Conservation (phyloP, 345 rosid genomes). For the Aegle marmelos region DNA sequence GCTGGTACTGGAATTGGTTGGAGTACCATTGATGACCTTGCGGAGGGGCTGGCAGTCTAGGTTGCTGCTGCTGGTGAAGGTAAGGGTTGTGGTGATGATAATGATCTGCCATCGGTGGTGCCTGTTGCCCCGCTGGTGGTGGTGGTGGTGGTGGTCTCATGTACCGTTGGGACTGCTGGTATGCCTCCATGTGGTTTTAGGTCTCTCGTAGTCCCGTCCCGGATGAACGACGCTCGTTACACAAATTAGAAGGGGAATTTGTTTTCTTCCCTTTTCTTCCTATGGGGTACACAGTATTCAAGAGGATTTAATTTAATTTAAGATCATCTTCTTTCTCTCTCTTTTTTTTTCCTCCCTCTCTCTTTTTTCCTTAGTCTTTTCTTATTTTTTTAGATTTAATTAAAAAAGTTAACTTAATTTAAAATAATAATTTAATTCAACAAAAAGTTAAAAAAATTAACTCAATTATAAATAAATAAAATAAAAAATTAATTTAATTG, state of each 20-base stretch:
- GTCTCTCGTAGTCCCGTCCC: neutral
- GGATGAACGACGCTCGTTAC: neutral
- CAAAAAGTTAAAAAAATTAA: too few relatives aligned
- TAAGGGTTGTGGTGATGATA: slow-evolving; percentile 25
- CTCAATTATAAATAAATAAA: too few relatives aligned
- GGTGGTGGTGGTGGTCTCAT: slow-evolving; percentile 48
- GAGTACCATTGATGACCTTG: slow-evolving; percentile 49
- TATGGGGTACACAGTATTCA: neutral
- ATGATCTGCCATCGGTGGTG: slow-evolving; percentile 40
- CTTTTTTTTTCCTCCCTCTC: too few relatives aligned
- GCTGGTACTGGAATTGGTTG: slow-evolving; percentile 52
- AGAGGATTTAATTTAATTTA: too few relatives aligned
- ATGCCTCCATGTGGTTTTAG: slow-evolving; percentile 44
- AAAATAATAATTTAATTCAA: too few relatives aligned
- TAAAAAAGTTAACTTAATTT: too few relatives aligned
- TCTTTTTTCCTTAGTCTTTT: too few relatives aligned
- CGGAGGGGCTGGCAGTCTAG: slow-evolving; percentile 35
- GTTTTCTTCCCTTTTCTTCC: neutral
- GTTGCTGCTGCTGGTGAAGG: slow-evolving; percentile 23
- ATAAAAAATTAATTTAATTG: too few relatives aligned
- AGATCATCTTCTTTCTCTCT: too few relatives aligned
- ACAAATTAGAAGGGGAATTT: neutral
- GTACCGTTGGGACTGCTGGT: slow-evolving; percentile 47
- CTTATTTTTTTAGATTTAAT: too few relatives aligned
- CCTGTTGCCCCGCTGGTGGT: slow-evolving; percentile 12